Conservation (phyloP, 768 basidiomycete genomes). For the Ramaria sp. region DNA sequence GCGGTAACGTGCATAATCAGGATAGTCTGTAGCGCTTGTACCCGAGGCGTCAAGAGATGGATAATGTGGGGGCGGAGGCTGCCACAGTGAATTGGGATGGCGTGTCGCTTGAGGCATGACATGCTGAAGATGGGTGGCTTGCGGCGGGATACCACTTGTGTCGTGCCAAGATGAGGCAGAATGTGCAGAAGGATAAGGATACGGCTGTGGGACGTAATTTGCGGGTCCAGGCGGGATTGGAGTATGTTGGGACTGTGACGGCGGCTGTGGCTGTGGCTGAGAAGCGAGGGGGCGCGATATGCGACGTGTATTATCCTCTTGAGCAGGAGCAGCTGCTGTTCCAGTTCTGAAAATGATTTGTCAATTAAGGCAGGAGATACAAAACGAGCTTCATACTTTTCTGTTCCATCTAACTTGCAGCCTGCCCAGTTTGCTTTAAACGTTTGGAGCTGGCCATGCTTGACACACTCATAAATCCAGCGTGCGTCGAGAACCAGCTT, state of each 20-base stretch:
- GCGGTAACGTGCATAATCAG: slow-evolving; percentile 40
- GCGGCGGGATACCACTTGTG: slow-evolving; percentile 47
- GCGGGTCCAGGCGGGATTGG: neutral
- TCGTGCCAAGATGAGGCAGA: slow-evolving; percentile 42
- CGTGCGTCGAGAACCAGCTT: slow-evolving; percentile 64
- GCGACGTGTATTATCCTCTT: slow-evolving; percentile 12
- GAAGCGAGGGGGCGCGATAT: slow-evolving; percentile 11
- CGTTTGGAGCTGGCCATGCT: slow-evolving; percentile 55
- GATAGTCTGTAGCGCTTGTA: slow-evolving; percentile 31
- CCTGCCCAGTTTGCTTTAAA: slow-evolving; percentile 70
- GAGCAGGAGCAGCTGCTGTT: neutral
- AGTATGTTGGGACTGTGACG: slow-evolving; percentile 5
- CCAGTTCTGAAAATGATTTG: neutral
- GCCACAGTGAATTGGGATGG: slow-evolving; percentile 28
- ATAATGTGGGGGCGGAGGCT: slow-evolving; percentile 28
- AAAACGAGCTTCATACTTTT: slow-evolving; percentile 37
- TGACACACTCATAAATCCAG: slow-evolving; percentile 74
- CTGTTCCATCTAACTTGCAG: slow-evolving; percentile 68
- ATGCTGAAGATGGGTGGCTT: slow-evolving; percentile 42
- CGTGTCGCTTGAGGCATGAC: slow-evolving; percentile 5
- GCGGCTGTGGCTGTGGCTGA: slow-evolving; percentile 9
- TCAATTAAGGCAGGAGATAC: slow-evolving; percentile 7
- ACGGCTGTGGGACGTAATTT: slow-evolving; percentile 5
- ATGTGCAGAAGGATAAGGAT: slow-evolving; percentile 6
- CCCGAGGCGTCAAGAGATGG: slow-evolving; percentile 29